phyloP scores from a whole-genome alignment of 306 rosid genomes.

The Vigna trinervia region DNA sequence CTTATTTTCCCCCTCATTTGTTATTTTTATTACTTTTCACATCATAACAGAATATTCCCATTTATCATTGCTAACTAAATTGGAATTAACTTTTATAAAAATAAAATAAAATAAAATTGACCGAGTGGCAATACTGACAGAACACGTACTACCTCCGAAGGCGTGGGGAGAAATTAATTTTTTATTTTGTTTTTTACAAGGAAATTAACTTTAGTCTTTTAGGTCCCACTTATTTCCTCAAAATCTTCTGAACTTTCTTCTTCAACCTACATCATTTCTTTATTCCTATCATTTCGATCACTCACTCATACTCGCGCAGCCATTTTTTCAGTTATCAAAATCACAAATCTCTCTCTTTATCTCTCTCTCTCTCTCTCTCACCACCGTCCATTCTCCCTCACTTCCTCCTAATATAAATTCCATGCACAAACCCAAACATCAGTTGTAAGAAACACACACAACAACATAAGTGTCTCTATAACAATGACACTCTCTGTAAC shows the following conservation, averaged over 20 bases:
- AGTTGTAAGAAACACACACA: not conserved
- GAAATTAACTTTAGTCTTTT: not conserved
- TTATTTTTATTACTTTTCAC: not conserved
- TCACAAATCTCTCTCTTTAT: not conserved
- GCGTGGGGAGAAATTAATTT: not conserved
- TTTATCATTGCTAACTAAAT: not conserved
- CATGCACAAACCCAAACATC: slow-evolving; percentile 22
- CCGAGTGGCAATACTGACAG: not conserved
- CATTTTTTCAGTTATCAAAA: slow-evolving; percentile 27
- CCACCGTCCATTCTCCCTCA: slow-evolving; percentile 48
- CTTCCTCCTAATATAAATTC: slow-evolving; percentile 18
- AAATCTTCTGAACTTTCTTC: not conserved
- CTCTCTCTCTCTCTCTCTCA: not conserved
- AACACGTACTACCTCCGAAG: not conserved
- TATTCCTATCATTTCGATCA: slow-evolving; percentile 18
- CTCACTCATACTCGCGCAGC: slow-evolving; percentile 23
- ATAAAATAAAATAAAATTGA: not conserved
- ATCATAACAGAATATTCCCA: too few relatives aligned
- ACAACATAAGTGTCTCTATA: not conserved
- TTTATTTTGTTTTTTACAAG: not conserved
- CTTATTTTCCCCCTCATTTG: not conserved
- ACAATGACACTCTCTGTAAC: slow-evolving; percentile 28
- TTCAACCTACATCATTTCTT: not conserved
- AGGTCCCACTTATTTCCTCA: slow-evolving; percentile 34
- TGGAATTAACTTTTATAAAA: not conserved